Percentiles rank a stretch among this genome's conserved stretches.
phyloP scores from a whole-genome alignment of 805 yeast genomes.

The Candida methanosorbosa region DNA sequence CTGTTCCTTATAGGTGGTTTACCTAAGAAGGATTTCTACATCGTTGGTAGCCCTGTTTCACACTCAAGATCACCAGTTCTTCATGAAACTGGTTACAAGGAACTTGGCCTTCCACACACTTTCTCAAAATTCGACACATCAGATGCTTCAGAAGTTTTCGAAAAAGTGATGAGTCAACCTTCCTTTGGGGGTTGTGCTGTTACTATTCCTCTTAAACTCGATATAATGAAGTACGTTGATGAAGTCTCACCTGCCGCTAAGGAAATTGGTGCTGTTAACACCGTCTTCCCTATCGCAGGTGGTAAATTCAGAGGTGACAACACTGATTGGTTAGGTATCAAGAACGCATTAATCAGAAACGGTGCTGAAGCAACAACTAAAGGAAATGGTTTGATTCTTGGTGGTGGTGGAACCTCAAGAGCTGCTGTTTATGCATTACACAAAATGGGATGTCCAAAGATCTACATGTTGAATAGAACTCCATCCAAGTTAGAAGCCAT shows the following conservation, averaged over 20 bases:
- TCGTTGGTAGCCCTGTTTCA: constrained; percentile 73
- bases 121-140: constrained; percentile 64
- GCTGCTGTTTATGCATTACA: constrained; percentile 88
- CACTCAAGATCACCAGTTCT: constrained; percentile 88
- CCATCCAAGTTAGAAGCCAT: constrained; percentile 52
- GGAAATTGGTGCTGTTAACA: constrained; percentile 90
- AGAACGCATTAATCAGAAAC: constrained; percentile 49
- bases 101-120: constrained; percentile 68
- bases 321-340: constrained; percentile 93
- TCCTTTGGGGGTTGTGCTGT: constrained; percentile 90
- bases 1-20: constrained; percentile 57
- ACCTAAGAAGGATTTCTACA: constrained; percentile 47
- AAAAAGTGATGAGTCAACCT: constrained; percentile 36
- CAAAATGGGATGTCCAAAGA: constrained; percentile 65
- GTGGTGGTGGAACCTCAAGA: constrained; percentile 97
- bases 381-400: constrained; percentile 69
- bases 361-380: constrained; percentile 44
- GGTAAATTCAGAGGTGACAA: constrained; percentile 66
- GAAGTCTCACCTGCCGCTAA: constrained; percentile 70
- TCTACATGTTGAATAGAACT: constrained; percentile 80
- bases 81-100: constrained; percentile 71
- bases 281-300: constrained; percentile 54
- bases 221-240: constrained; percentile 57
- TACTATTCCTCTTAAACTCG: constrained; percentile 88
- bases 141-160: constrained; percentile 47